A percentile compares a stretch with the other conserved stretches of the same genome.
phyloP scores from a whole-genome alignment of 768 basidiomycete species.

The Suillus occidentalis region DNA sequence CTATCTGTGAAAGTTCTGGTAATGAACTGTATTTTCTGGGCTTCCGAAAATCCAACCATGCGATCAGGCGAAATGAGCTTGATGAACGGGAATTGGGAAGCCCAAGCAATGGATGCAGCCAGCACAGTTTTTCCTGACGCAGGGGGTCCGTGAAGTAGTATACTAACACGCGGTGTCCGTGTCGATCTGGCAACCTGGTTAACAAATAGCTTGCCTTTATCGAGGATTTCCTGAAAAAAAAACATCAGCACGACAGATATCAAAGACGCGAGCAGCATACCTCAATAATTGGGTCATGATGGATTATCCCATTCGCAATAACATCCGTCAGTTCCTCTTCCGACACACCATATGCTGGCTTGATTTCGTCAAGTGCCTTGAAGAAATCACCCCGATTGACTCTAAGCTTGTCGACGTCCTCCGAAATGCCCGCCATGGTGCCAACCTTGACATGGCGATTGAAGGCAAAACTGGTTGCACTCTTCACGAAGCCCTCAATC shows the following conservation, averaged over 20 bases:
- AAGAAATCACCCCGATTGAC: slow-evolving; percentile 87
- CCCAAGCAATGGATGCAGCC: slow-evolving; percentile 90
- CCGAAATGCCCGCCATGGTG: slow-evolving; percentile 93
- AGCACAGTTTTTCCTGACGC: slow-evolving; percentile 95
- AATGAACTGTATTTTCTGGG: slow-evolving; percentile 87
- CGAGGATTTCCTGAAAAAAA: slow-evolving; percentile 69
- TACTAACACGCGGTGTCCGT: slow-evolving; percentile 88
- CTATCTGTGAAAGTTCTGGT: slow-evolving; percentile 93
- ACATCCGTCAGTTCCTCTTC: slow-evolving; percentile 94
- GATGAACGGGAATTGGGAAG: slow-evolving; percentile 96
- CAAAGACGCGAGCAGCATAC: slow-evolving; percentile 46
- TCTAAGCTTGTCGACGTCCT: slow-evolving; percentile 91
- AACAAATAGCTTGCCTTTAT: slow-evolving; percentile 84
- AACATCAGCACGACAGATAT: slow-evolving; percentile 8
- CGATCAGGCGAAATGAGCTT: slow-evolving; percentile 94
- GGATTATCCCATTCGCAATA: slow-evolving; percentile 95
- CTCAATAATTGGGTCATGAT: slow-evolving; percentile 72
- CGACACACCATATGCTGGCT: slow-evolving; percentile 95
- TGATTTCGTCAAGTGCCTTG: slow-evolving; percentile 90
- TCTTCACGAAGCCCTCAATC: slow-evolving; percentile 94
- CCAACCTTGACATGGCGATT: slow-evolving; percentile 97
- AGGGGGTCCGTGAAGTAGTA: slow-evolving; percentile 86
- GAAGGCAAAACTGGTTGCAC: slow-evolving; percentile 97
- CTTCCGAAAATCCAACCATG: slow-evolving; percentile 96
- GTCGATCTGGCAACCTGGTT: slow-evolving; percentile 92